Evolutionary conservation across 2,329 filamentous ascomycete species (phyloP).

Genomic region (Grosmannia huntii): DNA sequence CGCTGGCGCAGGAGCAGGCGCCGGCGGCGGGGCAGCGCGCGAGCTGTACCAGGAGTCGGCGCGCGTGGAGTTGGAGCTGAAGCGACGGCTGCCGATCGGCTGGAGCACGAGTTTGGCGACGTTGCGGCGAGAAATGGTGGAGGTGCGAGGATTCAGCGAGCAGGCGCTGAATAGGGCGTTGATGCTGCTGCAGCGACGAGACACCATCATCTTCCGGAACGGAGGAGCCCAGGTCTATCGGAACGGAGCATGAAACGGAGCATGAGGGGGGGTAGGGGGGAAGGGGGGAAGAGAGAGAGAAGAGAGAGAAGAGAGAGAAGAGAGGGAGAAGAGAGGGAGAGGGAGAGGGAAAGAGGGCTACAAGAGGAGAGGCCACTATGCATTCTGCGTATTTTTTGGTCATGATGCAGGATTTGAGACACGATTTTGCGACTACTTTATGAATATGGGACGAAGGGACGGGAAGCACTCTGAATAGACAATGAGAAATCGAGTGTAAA

Average conservation of each 20-base stretch:
- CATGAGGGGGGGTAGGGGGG: too few relatives aligned
- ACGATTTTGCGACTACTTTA: not conserved
- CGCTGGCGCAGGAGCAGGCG: slow-evolving; percentile 1
- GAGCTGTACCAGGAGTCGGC: slow-evolving; percentile 84
- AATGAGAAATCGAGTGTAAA: not conserved
- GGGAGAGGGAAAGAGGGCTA: too few relatives aligned
- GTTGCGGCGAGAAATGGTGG: slow-evolving; percentile 79
- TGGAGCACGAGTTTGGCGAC: slow-evolving; percentile 89
- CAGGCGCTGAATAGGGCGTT: slow-evolving; percentile 73
- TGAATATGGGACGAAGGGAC: not conserved
- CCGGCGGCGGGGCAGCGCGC: slow-evolving; percentile 56
- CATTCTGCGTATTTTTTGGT: not conserved
- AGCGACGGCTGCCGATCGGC: slow-evolving; percentile 77
- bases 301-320: not conserved
- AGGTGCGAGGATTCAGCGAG: slow-evolving; percentile 81
- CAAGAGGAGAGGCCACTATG: not conserved
- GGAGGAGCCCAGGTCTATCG: slow-evolving; percentile 64
- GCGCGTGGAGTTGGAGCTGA: slow-evolving; percentile 80
- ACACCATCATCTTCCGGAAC: slow-evolving; percentile 72
- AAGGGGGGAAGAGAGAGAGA: not conserved
- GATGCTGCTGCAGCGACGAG: slow-evolving; percentile 73
- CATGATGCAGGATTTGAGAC: not conserved
- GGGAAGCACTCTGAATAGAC: not conserved
- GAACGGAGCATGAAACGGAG: slow-evolving; percentile 54
- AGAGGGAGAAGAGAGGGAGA: not conserved